Evolutionary conservation across 2,329 filamentous ascomycete species (phyloP).

Genomic region (Falciphora oryzae): DNA sequence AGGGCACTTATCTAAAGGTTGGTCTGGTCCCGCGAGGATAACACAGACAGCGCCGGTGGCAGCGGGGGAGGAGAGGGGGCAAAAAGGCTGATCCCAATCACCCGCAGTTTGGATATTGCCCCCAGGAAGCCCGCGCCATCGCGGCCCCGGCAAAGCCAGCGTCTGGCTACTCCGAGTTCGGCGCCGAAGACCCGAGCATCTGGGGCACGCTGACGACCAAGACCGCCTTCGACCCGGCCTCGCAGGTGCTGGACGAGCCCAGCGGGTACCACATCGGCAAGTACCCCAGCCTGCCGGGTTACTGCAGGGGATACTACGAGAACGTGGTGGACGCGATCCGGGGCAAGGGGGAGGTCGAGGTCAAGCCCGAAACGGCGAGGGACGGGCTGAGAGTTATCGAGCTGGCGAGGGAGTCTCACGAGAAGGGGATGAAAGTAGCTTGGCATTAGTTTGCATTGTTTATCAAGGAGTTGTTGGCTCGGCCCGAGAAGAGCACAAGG

Average conservation of each 20-base stretch:
- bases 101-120: constrained; percentile 22
- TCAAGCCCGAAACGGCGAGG: constrained; percentile 30
- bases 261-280: constrained; percentile 28
- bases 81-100: not conserved
- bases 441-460: constrained; percentile 22
- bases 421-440: constrained; percentile 12
- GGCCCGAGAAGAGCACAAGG: too few relatives aligned
- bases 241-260: constrained; percentile 24
- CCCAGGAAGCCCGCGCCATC: constrained; percentile 27
- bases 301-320: constrained; percentile 34
- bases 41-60: too few relatives aligned
- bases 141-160: constrained; percentile 14
- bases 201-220: constrained; percentile 33
- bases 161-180: constrained; percentile 22
- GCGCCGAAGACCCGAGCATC: constrained; percentile 28
- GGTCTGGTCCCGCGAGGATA: too few relatives aligned
- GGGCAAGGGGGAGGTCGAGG: constrained; percentile 29
- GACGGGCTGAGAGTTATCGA: constrained; percentile 34
- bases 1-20: constrained; percentile 42
- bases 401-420: constrained; percentile 30
- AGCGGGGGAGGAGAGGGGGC: not conserved
- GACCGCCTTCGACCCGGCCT: constrained; percentile 25
- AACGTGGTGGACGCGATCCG: constrained; percentile 34
- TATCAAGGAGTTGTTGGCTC: too few relatives aligned
- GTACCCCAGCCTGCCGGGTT: constrained; percentile 32